Base-by-base conservation (phyloP, 352 stramenopile genomes). In the Albugo candida region DNA sequence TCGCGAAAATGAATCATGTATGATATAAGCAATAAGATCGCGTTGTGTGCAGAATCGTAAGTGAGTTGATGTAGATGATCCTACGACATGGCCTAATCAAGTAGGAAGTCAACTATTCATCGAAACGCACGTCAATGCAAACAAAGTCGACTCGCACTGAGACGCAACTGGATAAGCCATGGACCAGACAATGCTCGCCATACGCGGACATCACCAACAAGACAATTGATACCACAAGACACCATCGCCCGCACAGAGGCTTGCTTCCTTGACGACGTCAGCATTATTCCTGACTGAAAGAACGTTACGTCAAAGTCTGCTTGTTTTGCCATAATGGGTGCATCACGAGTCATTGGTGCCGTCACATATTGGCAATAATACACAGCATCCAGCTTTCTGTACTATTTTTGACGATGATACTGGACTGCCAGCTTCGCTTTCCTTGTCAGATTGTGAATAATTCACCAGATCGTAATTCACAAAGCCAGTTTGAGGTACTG, bases 281-380 rank as follows among this genome's bases (percentile, higher is more conserved):
- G 48, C 54, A 49, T 83, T 83, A 34, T 83, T 67, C 70, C 80
- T 81, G 20, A 83, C 50, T 16, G 47, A 72, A 18, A 83, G 61
- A 35, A 67, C 67, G 51, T 83, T 83, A 83, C 71, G 51, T 83
- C 71, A 50, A 77, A 65, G 45, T 68, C 48, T 35, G 59, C 52
- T 35, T 70, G 53, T 56, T 79, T 82, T 53, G 71, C 67, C 58
- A 83, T 66, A 42, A 82, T 56, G 31, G 81, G 63, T 36, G 62
- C 58, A 51, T 83, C 70, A 37, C 81, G 65, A 36, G 64, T 40
- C 51, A 83, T 61, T 12, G 68, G 73, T 13, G 61, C 84, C 24
- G 71, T 70, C 43, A 83, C 69, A 54, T 99, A 99, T 72, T 99
- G 99, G 57, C 97, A 99, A 47, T 83, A 95, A 66, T 99, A 99